Percentiles rank a stretch among this genome's conserved stretches.
Conservation (phyloP, 2,329 filamentous ascomycete species). For the Fusarium nodosum region DNA sequence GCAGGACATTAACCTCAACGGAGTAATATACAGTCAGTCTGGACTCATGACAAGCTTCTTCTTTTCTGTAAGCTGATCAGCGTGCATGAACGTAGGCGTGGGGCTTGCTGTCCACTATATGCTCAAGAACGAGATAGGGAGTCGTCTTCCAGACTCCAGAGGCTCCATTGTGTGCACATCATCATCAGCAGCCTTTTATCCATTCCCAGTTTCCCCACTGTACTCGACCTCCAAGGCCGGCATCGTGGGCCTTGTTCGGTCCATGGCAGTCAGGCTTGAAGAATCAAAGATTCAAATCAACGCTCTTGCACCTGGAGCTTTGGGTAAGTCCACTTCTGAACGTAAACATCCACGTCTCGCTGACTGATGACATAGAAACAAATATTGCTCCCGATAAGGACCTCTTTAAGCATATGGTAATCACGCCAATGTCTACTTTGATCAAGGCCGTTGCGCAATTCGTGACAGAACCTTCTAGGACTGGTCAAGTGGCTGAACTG, state of each 20-base stretch:
- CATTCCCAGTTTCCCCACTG: background rate
- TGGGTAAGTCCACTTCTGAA: rapidly evolving
- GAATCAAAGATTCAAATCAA: background rate
- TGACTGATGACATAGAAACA: background rate
- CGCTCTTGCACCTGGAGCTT: conserved; percentile 9
- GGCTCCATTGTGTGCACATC: conserved; percentile 15
- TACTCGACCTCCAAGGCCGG: background rate
- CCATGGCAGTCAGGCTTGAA: conserved; percentile 1
- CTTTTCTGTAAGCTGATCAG: rapidly evolving
- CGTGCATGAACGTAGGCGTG: background rate
- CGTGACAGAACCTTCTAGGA: background rate
- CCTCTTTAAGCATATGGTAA: background rate
- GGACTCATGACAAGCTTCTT: rapidly evolving
- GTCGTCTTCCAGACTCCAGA: background rate
- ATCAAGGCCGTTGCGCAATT: conserved; percentile 7
- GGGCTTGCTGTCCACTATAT: conserved; percentile 4
- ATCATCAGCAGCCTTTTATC: background rate
- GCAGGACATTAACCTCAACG: conserved; percentile 2
- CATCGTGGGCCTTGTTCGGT: background rate
- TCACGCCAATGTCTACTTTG: conserved; percentile 8
- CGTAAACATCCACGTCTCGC: rapidly evolving
- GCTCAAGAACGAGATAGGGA: conserved; percentile 2
- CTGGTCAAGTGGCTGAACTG: background rate
- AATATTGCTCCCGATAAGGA: conserved; percentile 1
- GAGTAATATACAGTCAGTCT: conserved; percentile 5